Evolutionary conservation across 2,329 filamentous ascomycete species (phyloP), one percentile per base, ranked within the genome.

Genomic region (Neonectria punicea): DNA sequence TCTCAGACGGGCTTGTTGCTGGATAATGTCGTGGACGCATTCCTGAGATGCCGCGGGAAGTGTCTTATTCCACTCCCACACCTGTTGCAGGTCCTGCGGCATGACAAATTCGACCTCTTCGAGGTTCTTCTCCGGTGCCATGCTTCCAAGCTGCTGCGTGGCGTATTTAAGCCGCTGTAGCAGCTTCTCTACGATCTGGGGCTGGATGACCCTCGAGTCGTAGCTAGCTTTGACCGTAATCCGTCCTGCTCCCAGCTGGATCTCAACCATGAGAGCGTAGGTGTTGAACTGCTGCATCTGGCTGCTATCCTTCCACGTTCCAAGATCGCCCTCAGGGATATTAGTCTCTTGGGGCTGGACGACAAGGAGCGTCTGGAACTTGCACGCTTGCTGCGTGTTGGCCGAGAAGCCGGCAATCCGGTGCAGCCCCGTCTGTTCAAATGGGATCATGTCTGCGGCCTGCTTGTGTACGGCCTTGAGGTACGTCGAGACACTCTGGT

Each of bases 401-500:
- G 14, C 4, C 18, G 36, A 9, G 56, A 30, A 49, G 22, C 28
- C 32, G 18, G 51, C 34, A 8, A 66, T 66, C 3, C 44, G 20
- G 5, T 61, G 59, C n/a, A 68, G 43, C 6, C 68, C 68, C 4
- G 43, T 57, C 44, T 70, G 66, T 20, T 67, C 63, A 22, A 46
- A 62, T 1, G 56, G 25, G 4, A 64, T 67, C 66, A 70, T 68
- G 2, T 63, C 68, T 18, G 57, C 53, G 2, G 63, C 57, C 13
- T 67, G 57, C 3, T 43, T 11, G n/a, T 74, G 71, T 0, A 73
- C 44, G 0, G 73, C 68, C 20, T 82, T 73, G 10, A 89, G 73
- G 59, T 82, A 85, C n/a, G 83, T 73, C 0, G 69, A 67, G 6
- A 83, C 73, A 0, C 71, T 70, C 9, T 56, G 46, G 6, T 51